phyloP scores from a whole-genome alignment of 345 rosid species.

The Populus alba region DNA sequence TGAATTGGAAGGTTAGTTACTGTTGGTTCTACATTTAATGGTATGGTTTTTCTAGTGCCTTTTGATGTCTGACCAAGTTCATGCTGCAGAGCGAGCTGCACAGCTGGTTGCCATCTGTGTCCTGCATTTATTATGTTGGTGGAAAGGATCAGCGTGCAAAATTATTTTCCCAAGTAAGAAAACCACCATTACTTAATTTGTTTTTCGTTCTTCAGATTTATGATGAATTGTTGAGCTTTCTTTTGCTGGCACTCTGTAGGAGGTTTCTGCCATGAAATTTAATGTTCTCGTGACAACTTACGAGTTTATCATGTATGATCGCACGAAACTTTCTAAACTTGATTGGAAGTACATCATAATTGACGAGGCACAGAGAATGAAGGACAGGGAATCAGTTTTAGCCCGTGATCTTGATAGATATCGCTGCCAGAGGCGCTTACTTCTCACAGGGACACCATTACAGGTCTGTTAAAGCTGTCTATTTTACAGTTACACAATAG shows the following conservation, averaged over 20 bases:
- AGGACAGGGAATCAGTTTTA: constrained; percentile 98
- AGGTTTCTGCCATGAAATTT: constrained; percentile 93
- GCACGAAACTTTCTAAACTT: constrained; percentile 90
- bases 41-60: constrained; percentile 7
- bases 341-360: constrained; percentile 98
- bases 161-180: constrained; percentile 85
- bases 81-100: constrained; percentile 86
- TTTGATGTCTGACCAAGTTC: constrained; percentile 16
- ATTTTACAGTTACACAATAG: background rate
- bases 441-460: constrained; percentile 98
- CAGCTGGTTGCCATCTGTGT: constrained; percentile 93
- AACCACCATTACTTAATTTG: background rate
- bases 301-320: constrained; percentile 98
- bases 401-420: constrained; percentile 99
- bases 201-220: constrained; percentile 6
- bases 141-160: constrained; percentile 90
- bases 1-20: constrained; percentile 94
- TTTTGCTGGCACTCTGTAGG: constrained; percentile 44
- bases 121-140: constrained; percentile 96
- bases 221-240: constrained; percentile 20
- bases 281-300: constrained; percentile 98
- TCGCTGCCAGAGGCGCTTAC: constrained; percentile 97
- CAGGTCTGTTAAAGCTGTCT: constrained; percentile 61
- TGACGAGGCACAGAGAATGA: constrained; percentile 99
- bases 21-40: constrained; percentile 4